Evolutionary conservation across 768 basidiomycete genomes (phyloP), one percentile per base, ranked within the genome.

Genomic region (Cubamyces sp.): DNA sequence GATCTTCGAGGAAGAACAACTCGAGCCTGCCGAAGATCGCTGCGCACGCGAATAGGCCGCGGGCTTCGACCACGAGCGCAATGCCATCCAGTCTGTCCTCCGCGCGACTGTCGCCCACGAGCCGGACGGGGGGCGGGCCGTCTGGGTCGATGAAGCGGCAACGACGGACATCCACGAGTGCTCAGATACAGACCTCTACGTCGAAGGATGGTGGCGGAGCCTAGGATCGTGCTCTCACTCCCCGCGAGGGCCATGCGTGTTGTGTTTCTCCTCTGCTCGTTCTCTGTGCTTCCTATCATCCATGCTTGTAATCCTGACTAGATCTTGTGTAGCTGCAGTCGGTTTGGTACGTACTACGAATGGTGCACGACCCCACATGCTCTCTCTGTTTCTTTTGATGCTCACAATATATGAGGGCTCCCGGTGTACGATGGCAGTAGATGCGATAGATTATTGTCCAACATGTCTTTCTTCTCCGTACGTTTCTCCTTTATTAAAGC

Each of bases 21-120:
- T 75, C 82, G 23, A 75, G 77, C 7, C 73, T 91, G 57, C 88
- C 91, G 23, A 93, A 92, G 78, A 77, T 93, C 45, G 90, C 91
- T 0, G 85, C 88, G 15, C 87, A 88, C 5, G 84, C 86, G 21
- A 84, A 85, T 43, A 82, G 91, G 61, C 91, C 91, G 25, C 82
- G 91, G 53, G 86, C 90, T 5, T 78, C 81, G 19, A 88, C 90
- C 39, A 90, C 86, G 40, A 85, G 82, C 69, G 81, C 83, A 15
- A 68, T 84, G 49, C 77, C 85, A 30, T 77, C 79, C 28, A 81
- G 82, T 15, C 70, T 82, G 49, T 69, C 80, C 1, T 74, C 78
- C 49, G 71, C 80, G 8, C 77, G 81, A 18, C 66, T 75, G 23
- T 72, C 74, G n/a, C 74, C 80, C 23, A 68, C 70, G 45, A 71